These are phyloP conservation scores for Primulina tabacum DNA, from an alignment of 257 asterid species.

Conservation along the genomic window DNA sequence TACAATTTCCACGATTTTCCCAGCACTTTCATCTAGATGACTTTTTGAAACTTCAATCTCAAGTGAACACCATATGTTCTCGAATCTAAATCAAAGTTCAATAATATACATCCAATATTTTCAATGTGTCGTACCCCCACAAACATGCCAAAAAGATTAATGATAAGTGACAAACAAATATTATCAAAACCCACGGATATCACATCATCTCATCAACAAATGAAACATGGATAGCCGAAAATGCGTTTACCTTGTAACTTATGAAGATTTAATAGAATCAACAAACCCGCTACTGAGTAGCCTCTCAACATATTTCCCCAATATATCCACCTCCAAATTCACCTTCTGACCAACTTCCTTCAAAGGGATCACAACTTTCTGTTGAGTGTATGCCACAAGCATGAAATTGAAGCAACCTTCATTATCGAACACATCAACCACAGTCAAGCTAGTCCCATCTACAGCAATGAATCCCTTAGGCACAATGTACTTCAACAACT, in stretches of 20 bases:
- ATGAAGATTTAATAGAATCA: conserved; percentile 41
- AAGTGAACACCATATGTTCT: background rate
- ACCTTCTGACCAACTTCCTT: conserved; percentile 83
- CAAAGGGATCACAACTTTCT: conserved; percentile 64
- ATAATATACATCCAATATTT: background rate
- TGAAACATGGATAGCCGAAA: background rate
- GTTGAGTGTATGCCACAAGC: conserved; percentile 79
- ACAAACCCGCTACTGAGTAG: conserved; percentile 59
- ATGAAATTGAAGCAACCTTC: conserved; percentile 66
- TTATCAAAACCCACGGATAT: background rate
- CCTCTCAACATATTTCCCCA: conserved; percentile 92
- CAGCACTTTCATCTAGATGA: background rate
- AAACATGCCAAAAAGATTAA: conserved; percentile 1
- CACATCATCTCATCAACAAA: background rate
- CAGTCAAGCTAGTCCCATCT: conserved; percentile 91
- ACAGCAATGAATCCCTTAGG: conserved; percentile 81
- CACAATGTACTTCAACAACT: conserved; percentile 69
- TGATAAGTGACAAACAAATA: background rate
- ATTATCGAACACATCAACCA: conserved; percentile 74
- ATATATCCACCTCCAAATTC: conserved; percentile 83
- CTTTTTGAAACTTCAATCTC: background rate
- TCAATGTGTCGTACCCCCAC: background rate
- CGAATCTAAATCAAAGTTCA: conserved; percentile 4
- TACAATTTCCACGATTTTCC: background rate
- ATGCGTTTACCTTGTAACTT: conserved; percentile 21